phyloP scores from a whole-genome alignment of 768 basidiomycete species.

The Rhodosporidiobolus sp. region DNA sequence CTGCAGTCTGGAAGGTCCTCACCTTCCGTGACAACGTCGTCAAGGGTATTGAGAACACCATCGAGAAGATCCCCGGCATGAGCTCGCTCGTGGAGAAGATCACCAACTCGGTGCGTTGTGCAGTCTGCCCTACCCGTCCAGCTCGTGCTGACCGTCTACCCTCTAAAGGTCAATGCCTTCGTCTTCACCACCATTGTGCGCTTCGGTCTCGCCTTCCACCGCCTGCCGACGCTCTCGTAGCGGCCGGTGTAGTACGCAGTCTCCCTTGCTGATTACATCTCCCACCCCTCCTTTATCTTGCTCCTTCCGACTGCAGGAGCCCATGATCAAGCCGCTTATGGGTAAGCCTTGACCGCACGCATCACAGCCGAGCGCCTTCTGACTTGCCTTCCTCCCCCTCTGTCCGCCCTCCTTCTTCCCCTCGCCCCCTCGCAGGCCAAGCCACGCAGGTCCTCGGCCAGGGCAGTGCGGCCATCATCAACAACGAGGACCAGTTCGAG shows the following conservation, averaged over 20 bases:
- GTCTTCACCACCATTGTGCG: constrained; percentile 59
- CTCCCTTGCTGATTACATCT: too few relatives aligned
- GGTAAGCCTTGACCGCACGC: neutral
- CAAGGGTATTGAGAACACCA: constrained; percentile 74
- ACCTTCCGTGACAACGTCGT: constrained; percentile 73
- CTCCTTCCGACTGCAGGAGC: too few relatives aligned
- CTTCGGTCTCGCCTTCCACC: too few relatives aligned
- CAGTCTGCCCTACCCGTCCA: neutral
- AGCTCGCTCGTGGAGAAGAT: constrained; percentile 71
- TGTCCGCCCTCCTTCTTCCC: neutral
- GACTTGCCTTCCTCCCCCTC: neutral
- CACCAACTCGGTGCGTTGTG: constrained; percentile 59
- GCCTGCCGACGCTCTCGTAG: too few relatives aligned
- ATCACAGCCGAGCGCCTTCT: too few relatives aligned
- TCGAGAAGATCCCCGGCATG: constrained; percentile 82
- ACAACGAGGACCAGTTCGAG: constrained; percentile 62
- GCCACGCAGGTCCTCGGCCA: constrained; percentile 63
- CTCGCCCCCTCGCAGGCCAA: too few relatives aligned
- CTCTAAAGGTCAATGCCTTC: constrained; percentile 57
- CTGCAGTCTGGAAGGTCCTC: constrained; percentile 71
- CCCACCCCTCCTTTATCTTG: too few relatives aligned
- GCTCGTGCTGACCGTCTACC: neutral
- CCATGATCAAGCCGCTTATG: constrained; percentile 66
- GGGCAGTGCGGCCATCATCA: constrained; percentile 72
- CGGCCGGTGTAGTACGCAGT: too few relatives aligned